Evolutionary conservation across 176 grass and related monocot genomes (phyloP).

Genomic region (bread wheat (Triticum aestivum)): DNA sequence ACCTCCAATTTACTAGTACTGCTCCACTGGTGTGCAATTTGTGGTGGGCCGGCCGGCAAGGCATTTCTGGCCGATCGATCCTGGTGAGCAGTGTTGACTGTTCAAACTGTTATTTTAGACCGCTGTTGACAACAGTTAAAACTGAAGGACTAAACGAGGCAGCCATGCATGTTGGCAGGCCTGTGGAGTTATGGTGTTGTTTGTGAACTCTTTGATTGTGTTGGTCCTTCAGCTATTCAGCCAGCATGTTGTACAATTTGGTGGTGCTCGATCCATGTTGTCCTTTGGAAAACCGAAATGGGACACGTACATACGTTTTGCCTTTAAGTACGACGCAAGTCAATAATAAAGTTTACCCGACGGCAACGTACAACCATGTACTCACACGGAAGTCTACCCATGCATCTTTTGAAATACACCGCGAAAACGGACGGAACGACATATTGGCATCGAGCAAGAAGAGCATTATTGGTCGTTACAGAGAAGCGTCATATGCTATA

Average conservation of each 20-base stretch:
- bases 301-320: not conserved
- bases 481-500: not conserved
- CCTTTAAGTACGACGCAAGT: not conserved
- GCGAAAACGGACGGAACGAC: not conserved
- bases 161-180: not conserved
- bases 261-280: not conserved
- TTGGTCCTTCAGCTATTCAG: not conserved
- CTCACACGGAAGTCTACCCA: not conserved
- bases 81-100: not conserved
- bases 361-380: not conserved
- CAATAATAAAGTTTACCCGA: not conserved
- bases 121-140: not conserved
- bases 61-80: not conserved
- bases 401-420: not conserved
- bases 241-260: not conserved
- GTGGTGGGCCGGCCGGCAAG: not conserved
- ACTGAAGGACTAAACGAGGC: not conserved
- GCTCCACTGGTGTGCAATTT: not conserved
- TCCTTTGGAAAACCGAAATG: not conserved
- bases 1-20: not conserved
- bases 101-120: not conserved
- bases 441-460: not conserved
- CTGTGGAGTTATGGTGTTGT: not conserved
- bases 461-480: not conserved
- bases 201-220: not conserved